Evolutionary conservation across 2,329 filamentous ascomycete genomes (phyloP).

Genomic region (Phaeophleospora eucalypticola): DNA sequence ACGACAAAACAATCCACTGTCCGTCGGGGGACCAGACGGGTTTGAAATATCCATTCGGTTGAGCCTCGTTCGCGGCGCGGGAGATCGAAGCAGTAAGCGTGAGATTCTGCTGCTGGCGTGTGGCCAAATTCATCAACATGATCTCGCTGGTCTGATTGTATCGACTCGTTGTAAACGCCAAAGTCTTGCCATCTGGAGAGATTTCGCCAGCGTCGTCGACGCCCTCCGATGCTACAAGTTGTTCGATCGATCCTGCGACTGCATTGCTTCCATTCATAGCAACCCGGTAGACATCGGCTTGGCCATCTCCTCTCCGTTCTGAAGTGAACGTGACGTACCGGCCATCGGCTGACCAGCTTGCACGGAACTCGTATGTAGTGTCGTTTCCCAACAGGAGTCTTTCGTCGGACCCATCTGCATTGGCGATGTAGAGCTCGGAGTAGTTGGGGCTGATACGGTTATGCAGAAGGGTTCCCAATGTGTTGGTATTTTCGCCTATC

Average conservation of each 20-base stretch:
- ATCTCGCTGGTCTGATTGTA: constrained; percentile 12
- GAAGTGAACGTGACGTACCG: constrained; percentile 12
- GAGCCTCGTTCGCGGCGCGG: not conserved
- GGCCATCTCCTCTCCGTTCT: constrained; percentile 12
- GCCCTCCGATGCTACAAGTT: constrained; percentile 9
- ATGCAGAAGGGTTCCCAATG: too few relatives aligned
- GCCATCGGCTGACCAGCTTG: constrained; percentile 10
- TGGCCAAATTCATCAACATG: constrained; percentile 10
- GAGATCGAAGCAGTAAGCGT: constrained; percentile 6
- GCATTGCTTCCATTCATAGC: constrained; percentile 8
- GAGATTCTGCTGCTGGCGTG: constrained; percentile 4
- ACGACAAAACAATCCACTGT: constrained; percentile 15
- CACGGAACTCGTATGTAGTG: constrained; percentile 8
- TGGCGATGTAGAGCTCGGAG: constrained; percentile 10
- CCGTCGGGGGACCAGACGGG: not conserved
- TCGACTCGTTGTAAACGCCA: constrained; percentile 13
- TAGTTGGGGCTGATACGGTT: constrained; percentile 11
- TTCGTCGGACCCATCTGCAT: constrained; percentile 8
- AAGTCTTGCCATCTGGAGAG: constrained; percentile 11
- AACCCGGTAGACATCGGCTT: constrained; percentile 12
- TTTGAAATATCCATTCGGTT: constrained; percentile 2
- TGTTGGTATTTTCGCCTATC: too few relatives aligned
- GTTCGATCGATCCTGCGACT: too few relatives aligned
- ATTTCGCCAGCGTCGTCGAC: constrained; percentile 12
- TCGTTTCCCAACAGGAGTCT: constrained; percentile 9